A percentile compares a stretch with the other conserved stretches of the same genome.
Evolutionary conservation across 2,329 filamentous ascomycete species (phyloP).

Genomic region (Aspergillus neotritici): DNA sequence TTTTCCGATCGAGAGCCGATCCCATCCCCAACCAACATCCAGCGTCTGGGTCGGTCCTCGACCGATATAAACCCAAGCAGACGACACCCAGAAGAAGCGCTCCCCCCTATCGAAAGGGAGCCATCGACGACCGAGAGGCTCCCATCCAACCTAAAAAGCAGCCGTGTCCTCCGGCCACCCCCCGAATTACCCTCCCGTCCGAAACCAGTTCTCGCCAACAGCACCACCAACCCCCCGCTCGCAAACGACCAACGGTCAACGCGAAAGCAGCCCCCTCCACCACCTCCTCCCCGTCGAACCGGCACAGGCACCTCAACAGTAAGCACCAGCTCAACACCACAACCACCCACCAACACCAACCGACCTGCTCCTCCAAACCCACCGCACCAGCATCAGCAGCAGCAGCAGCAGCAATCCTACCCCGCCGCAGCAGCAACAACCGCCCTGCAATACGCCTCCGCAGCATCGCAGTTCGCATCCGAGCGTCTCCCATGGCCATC

Average conservation of each 20-base stretch:
- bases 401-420: constrained; percentile 22
- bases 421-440: constrained; percentile 15
- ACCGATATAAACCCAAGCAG: too few relatives aligned
- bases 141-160: too few relatives aligned
- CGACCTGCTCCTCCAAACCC: constrained; percentile 18
- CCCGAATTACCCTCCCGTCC: constrained; percentile 16
- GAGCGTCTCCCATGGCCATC: constrained; percentile 22
- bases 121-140: too few relatives aligned
- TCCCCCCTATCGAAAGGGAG: too few relatives aligned
- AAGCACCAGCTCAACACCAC: constrained; percentile 8
- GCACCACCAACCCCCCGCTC: constrained; percentile 5
- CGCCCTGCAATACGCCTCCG: constrained; percentile 15
- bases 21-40: constrained; percentile 18
- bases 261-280: constrained; percentile 26
- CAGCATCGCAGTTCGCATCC: constrained; percentile 29
- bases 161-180: too few relatives aligned
- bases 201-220: constrained; percentile 7
- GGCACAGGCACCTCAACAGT: constrained; percentile 23
- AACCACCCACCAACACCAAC: constrained; percentile 6
- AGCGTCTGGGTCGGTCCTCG: too few relatives aligned
- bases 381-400: constrained; percentile 19
- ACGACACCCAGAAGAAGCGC: too few relatives aligned
- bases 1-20: constrained; percentile 13
- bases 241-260: constrained; percentile 1
- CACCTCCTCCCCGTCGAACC: constrained; percentile 28